Conservation (phyloP, 352 stramenopile genomes). For the Phytophthora pinifolia region DNA sequence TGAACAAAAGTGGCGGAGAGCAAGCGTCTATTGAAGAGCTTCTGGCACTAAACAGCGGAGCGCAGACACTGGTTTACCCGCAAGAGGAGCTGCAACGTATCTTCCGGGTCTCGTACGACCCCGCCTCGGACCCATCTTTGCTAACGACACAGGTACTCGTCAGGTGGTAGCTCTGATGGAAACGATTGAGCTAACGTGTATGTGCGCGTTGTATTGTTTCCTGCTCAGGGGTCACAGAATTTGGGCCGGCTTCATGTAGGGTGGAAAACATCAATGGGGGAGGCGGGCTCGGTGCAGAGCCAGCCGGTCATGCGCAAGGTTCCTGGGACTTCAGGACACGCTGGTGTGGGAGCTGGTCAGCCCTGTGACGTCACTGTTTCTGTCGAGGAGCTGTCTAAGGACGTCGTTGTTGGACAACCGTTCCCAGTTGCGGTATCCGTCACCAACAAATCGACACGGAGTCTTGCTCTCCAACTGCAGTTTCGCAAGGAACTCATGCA, state of each 20-base stretch:
- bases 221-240: constrained; percentile 55
- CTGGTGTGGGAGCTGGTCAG: constrained; percentile 7
- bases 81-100: constrained; percentile 82
- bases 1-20: constrained; percentile 7
- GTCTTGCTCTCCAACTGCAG: constrained; percentile 71
- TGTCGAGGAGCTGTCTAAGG: constrained; percentile 46
- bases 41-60: constrained; percentile 29
- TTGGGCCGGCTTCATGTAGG: constrained; percentile 74
- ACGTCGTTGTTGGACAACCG: constrained; percentile 48
- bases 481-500: constrained; percentile 70
- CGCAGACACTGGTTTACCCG: constrained; percentile 67
- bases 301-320: constrained; percentile 74
- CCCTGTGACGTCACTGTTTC: constrained; percentile 44
- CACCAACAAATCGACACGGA: constrained; percentile 67
- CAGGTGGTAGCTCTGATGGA: neutral
- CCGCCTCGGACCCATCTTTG: constrained; percentile 32
- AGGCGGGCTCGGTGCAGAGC: constrained; percentile 80
- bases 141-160: constrained; percentile 37
- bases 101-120: constrained; percentile 59
- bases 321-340: constrained; percentile 7
- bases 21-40: constrained; percentile 26
- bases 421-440: constrained; percentile 59
- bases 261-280: constrained; percentile 82
- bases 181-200: neutral
- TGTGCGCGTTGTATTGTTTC: neutral